These are phyloP conservation scores for Fusarium setosum DNA, from an alignment of 2,329 filamentous ascomycete genomes.

Conservation along the genomic window DNA sequence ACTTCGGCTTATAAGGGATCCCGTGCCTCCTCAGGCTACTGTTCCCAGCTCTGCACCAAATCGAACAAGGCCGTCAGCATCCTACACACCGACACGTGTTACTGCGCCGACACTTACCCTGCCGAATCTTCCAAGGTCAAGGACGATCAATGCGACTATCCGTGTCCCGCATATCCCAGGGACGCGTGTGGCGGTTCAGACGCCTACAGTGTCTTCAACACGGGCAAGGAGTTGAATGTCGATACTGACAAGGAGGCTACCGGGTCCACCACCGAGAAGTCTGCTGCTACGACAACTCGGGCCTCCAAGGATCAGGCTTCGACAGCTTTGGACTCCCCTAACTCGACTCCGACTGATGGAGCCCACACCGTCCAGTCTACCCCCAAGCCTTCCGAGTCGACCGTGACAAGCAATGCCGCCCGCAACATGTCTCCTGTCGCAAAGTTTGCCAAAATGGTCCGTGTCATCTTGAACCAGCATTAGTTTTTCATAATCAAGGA, in stretches of 20 bases:
- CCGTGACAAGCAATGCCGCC: conserved; percentile 13
- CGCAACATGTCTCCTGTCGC: conserved; percentile 18
- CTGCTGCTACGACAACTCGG: neutral
- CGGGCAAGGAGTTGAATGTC: neutral
- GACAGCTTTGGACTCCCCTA: neutral
- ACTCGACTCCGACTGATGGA: neutral
- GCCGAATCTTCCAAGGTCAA: neutral
- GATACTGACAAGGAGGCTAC: neutral
- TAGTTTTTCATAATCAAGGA: too few species aligned
- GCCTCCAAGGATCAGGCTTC: neutral
- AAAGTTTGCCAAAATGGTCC: neutral
- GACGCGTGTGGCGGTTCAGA: neutral
- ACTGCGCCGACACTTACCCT: conserved; percentile 23
- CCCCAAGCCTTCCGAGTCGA: conserved; percentile 5
- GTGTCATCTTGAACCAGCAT: neutral
- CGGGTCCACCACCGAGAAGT: neutral
- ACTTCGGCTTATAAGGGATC: neutral
- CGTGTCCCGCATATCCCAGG: neutral
- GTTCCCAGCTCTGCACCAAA: neutral
- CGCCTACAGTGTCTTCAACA: neutral
- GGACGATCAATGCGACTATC: conserved; percentile 11
- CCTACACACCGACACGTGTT: neutral
- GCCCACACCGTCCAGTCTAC: neutral
- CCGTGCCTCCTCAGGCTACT: neutral
- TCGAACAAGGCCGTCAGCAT: neutral